Base-by-base conservation (phyloP, 2,329 filamentous ascomycete species). In the Fusarium denticulatum region DNA sequence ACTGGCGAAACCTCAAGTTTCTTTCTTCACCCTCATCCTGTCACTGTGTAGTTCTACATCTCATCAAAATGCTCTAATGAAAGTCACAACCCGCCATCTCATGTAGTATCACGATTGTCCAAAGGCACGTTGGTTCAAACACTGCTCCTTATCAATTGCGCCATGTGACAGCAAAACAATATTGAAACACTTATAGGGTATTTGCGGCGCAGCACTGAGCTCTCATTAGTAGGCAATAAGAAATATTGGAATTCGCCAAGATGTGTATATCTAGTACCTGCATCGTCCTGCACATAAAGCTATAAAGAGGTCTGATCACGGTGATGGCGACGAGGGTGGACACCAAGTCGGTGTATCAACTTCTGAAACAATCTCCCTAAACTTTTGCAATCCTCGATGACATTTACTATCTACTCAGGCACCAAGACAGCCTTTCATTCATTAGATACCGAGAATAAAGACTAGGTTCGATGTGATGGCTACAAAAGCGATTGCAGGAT, bases 351-450 rank as follows among this genome's bases (percentile, higher is more conserved):
- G 39, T 28, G 64, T 52, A 42, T 36, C 39, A 37, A 47, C 22
- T 60, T 67, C 45, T 36, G 64, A 67, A 67, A 67, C 64, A 32
- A 28, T 26, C 22, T 18, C 67, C 62, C 34, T 52, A 67, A 62
- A 36, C 34, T 36, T 36, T 36, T 20, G 2, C 12, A 14, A 43
- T 15, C 16, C 15, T 26, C 14, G 32, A 40, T 10, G 22, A 5
- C 7, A 50, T 50, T 28, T 28, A 8, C 28, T 13, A 30, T 28
- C 24, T 22, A 43, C 50, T 28, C 15, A 30, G 36, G 20, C 12
- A 40, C 26, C 28, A 55, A n/a, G 34, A 14, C 15, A 42, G 36
- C 15, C 14, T 55, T 28, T 10, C 24, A 28, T 34, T 26, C 18
- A 22, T 47, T 47, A 30, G 20, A 12, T 28, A 53, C 24, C 15